phyloP scores from a whole-genome alignment of 2,329 filamentous ascomycete genomes.

The Talaromyces piceae region DNA sequence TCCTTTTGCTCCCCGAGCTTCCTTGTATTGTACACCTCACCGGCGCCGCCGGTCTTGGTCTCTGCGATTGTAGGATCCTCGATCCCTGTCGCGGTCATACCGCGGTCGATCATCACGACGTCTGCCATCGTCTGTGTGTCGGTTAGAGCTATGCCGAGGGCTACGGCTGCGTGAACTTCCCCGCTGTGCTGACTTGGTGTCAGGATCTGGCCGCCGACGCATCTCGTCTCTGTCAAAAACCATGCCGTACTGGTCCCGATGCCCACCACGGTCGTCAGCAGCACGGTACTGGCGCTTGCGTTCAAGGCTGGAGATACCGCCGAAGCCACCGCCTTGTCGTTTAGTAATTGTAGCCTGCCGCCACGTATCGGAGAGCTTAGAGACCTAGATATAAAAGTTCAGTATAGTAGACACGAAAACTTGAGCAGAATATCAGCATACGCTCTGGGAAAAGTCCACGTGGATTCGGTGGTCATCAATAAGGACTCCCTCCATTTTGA shows the following conservation, averaged over 20 bases:
- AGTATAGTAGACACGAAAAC: conserved; percentile 13
- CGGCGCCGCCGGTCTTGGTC: conserved; percentile 21
- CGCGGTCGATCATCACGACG: conserved; percentile 33
- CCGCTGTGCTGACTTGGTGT: conserved; percentile 9
- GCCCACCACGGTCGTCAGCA: conserved; percentile 43
- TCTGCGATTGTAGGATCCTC: conserved; percentile 18
- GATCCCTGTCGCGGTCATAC: conserved; percentile 17
- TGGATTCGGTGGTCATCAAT: conserved; percentile 98
- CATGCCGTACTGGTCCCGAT: conserved; percentile 64
- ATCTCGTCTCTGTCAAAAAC: conserved; percentile 71
- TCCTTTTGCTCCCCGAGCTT: not conserved
- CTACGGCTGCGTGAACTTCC: conserved; percentile 36
- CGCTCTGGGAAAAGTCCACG: conserved; percentile 96
- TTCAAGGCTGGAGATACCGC: conserved; percentile 79
- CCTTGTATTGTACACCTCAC: conserved; percentile 2
- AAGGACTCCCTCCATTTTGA: conserved; percentile 96
- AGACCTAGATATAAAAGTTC: conserved; percentile 38
- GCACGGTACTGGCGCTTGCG: conserved; percentile 83
- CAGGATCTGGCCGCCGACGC: conserved; percentile 34
- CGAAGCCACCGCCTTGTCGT: conserved; percentile 72
- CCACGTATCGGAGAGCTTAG: conserved; percentile 83
- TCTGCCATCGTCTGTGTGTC: conserved; percentile 18
- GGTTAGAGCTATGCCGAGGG: conserved; percentile 32
- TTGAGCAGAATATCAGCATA: conserved; percentile 40
- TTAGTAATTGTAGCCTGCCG: conserved; percentile 77